These are phyloP conservation scores for Gossypium anomalum DNA, from an alignment of 345 rosid species.

Conservation along the genomic window DNA sequence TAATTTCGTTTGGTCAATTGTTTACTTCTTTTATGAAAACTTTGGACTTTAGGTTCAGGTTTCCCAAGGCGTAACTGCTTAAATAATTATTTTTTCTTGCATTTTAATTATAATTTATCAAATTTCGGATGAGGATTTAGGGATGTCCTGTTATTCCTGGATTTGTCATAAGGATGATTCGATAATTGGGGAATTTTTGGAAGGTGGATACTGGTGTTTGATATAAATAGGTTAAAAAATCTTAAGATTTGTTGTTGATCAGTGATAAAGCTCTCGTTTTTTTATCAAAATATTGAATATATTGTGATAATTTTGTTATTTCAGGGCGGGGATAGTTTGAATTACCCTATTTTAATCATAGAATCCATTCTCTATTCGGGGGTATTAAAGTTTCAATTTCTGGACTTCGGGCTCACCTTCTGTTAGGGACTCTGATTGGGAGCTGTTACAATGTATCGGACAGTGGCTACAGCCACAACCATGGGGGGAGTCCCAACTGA, in stretches of 20 bases:
- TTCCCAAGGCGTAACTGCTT: neutral
- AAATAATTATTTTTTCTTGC: neutral
- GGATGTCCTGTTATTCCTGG: neutral
- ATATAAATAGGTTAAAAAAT: neutral
- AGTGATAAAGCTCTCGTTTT: neutral
- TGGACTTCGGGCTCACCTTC: neutral
- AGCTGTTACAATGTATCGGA: conserved; percentile 55
- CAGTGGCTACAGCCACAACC: conserved; percentile 50
- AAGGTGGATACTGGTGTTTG: neutral
- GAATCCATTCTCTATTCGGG: neutral
- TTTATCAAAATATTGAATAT: neutral
- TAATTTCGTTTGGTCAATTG: neutral
- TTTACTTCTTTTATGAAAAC: neutral
- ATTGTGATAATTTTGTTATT: neutral
- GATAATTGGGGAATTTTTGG: neutral
- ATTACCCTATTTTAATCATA: conserved; percentile 10
- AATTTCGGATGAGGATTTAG: neutral
- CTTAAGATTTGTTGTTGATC: conserved; percentile 4
- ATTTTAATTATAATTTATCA: neutral
- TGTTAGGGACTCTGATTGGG: conserved; percentile 18
- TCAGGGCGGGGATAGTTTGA: neutral
- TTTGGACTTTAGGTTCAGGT: neutral
- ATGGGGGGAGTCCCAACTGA: conserved; percentile 53
- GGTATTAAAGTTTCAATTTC: conserved; percentile 11
- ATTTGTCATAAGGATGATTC: neutral